Evolutionary conservation across 2,329 filamentous ascomycete species (phyloP).

Genomic region (Metarhizium album): DNA sequence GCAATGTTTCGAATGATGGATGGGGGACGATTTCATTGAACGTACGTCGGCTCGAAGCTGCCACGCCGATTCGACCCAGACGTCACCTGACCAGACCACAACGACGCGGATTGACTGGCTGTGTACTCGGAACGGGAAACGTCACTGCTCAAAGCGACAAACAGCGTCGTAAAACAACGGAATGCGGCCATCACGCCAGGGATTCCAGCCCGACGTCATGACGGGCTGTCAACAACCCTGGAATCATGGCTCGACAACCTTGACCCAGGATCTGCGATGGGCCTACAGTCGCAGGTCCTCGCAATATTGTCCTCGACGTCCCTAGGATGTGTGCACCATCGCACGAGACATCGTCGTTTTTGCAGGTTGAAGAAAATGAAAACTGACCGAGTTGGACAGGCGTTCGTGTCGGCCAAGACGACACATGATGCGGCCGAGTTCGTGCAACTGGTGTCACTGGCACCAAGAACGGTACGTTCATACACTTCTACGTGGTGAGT

Average conservation of each 20-base stretch:
- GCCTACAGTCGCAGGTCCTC: background rate
- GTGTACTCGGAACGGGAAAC: too few species aligned
- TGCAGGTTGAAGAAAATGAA: background rate
- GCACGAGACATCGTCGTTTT: background rate
- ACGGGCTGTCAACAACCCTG: too few species aligned
- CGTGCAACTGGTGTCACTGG: conserved; percentile 1
- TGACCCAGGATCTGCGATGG: conserved; percentile 1
- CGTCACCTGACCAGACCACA: too few species aligned
- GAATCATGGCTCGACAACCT: background rate
- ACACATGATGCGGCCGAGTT: background rate
- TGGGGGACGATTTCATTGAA: too few species aligned
- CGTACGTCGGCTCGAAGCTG: too few species aligned
- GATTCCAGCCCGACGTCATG: too few species aligned
- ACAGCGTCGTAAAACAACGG: too few species aligned
- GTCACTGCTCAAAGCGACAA: too few species aligned
- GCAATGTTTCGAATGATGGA: too few species aligned
- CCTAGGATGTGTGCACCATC: background rate
- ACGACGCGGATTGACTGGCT: too few species aligned
- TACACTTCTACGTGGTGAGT: background rate
- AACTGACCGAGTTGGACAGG: background rate
- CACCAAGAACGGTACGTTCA: background rate
- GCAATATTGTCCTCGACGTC: conserved; percentile 1
- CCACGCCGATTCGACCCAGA: too few species aligned
- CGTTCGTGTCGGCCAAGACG: background rate
- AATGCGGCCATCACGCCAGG: too few species aligned